Evolutionary conservation across 768 basidiomycete species (phyloP).

Genomic region (Leccinum broughii): DNA sequence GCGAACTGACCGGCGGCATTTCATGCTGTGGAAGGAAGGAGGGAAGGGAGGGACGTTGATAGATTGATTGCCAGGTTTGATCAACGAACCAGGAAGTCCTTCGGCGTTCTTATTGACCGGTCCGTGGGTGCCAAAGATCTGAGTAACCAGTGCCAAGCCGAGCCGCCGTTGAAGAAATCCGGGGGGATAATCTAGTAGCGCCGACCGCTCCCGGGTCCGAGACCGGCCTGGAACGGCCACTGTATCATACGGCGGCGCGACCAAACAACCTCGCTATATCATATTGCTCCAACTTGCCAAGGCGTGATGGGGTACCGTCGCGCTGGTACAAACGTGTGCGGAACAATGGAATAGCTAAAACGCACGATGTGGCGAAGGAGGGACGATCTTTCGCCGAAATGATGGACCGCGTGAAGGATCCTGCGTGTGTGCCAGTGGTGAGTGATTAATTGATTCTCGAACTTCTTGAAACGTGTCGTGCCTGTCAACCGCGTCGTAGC

Average conservation of each 20-base stretch:
- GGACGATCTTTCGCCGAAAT: slow-evolving; percentile 19
- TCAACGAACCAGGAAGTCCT: background rate
- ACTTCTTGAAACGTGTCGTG: slow-evolving; percentile 16
- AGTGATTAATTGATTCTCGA: slow-evolving; percentile 1
- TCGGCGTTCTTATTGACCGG: slow-evolving; percentile 3
- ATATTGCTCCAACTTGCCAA: background rate
- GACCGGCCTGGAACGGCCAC: background rate
- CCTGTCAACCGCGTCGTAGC: slow-evolving; percentile 7
- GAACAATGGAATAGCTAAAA: slow-evolving; percentile 14
- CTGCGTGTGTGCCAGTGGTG: background rate
- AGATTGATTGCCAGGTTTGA: slow-evolving; percentile 4
- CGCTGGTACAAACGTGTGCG: background rate
- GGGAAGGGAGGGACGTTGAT: background rate
- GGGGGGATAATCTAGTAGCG: background rate
- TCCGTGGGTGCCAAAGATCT: background rate
- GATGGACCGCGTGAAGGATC: slow-evolving; percentile 6
- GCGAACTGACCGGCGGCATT: slow-evolving; percentile 14
- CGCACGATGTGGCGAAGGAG: background rate
- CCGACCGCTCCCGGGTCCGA: background rate
- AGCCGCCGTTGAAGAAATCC: background rate
- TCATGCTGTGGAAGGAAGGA: background rate
- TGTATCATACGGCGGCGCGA: background rate
- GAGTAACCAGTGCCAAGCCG: background rate
- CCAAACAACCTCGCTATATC: background rate
- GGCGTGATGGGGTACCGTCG: slow-evolving; percentile 3